phyloP scores from a whole-genome alignment of 805 yeast species.

The Candida maesae region DNA sequence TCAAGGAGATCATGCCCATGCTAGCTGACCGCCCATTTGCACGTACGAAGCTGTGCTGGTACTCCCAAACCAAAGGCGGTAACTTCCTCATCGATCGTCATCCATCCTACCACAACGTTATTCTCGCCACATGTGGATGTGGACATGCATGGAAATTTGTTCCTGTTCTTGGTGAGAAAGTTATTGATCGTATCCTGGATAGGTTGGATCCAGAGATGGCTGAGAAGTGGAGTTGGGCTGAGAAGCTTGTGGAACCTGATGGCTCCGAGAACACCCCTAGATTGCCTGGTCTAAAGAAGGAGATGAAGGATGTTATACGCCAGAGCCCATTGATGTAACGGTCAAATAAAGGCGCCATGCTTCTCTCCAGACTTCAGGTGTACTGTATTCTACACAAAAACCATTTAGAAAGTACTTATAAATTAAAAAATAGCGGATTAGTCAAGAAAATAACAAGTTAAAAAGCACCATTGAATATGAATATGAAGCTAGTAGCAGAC shows the following conservation, averaged over 20 bases:
- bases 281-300: slow-evolving; percentile 10
- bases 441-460: too few species aligned
- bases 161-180: slow-evolving; percentile 28
- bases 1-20: slow-evolving; percentile 23
- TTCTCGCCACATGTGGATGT: slow-evolving; percentile 32
- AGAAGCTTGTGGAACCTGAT: slow-evolving; percentile 5
- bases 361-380: too few species aligned
- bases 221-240: slow-evolving; percentile 14
- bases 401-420: too few species aligned
- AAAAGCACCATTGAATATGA: too few species aligned
- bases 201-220: slow-evolving; percentile 5
- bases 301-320: slow-evolving; percentile 1
- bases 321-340: background rate
- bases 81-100: slow-evolving; percentile 29
- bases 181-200: slow-evolving; percentile 13
- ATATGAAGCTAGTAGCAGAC: too few species aligned
- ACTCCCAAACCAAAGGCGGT: slow-evolving; percentile 29
- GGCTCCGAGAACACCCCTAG: slow-evolving; percentile 9
- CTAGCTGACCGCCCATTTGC: slow-evolving; percentile 12
- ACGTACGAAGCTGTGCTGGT: slow-evolving; percentile 38
- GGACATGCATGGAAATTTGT: slow-evolving; percentile 33
- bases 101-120: slow-evolving; percentile 26
- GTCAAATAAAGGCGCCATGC: too few species aligned
- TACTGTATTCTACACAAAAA: too few species aligned
- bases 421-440: too few species aligned